Conservation (phyloP, 148 eudicot species). For the Chenopodium quinoa region DNA sequence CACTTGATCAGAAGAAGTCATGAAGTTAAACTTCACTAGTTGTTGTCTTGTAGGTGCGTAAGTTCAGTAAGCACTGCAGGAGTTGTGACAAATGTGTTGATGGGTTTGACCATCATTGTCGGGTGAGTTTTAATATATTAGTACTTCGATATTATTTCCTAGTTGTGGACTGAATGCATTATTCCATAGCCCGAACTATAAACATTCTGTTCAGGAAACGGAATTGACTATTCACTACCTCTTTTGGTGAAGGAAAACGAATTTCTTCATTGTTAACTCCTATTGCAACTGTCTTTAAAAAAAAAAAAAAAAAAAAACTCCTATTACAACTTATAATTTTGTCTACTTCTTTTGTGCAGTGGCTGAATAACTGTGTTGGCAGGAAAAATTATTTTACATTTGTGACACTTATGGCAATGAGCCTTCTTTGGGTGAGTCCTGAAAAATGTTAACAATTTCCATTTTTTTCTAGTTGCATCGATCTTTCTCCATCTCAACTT, state of each 20-base stretch:
- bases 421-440: slow-evolving; percentile 80
- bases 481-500: background rate
- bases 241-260: background rate
- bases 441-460: slow-evolving; percentile 10
- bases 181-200: too few species aligned
- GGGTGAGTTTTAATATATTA: slow-evolving; percentile 48
- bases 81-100: slow-evolving; percentile 97
- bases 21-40: slow-evolving; percentile 13
- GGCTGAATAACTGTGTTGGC: slow-evolving; percentile 97
- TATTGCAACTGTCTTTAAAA: background rate
- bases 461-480: background rate
- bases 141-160: background rate
- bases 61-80: slow-evolving; percentile 93
- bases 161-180: background rate
- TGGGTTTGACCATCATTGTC: slow-evolving; percentile 98
- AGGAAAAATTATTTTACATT: slow-evolving; percentile 80
- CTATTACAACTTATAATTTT: background rate
- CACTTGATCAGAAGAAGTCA: background rate
- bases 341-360: slow-evolving; percentile 51
- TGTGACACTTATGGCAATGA: slow-evolving; percentile 80
- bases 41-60: slow-evolving; percentile 60
- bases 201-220: background rate
- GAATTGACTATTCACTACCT: background rate
- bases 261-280: background rate
- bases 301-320: too few species aligned